Evolutionary conservation across 1,284 basidiomycete genomes (phyloP).

Genomic region (Cryptococcus sp.): DNA sequence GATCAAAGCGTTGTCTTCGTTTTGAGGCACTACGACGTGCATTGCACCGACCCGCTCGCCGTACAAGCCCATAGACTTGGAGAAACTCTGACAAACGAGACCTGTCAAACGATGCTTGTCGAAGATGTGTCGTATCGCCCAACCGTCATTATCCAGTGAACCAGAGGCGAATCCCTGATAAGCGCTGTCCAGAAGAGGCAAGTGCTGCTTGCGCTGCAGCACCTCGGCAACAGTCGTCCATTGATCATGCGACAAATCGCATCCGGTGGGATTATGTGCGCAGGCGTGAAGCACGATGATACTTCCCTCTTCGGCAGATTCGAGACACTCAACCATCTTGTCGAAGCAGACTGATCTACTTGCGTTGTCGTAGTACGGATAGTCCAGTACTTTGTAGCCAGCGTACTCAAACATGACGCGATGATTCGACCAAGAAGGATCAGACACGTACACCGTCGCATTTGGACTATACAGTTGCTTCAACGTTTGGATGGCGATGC

Average conservation of each 20-base stretch:
- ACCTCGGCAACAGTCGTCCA: constrained; percentile 78
- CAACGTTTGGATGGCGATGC: constrained; percentile 83
- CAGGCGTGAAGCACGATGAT: constrained; percentile 89
- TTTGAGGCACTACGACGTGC: constrained; percentile 64
- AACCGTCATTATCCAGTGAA: constrained; percentile 56
- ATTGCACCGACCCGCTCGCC: constrained; percentile 86
- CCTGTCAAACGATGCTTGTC: constrained; percentile 9
- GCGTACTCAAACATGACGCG: constrained; percentile 83
- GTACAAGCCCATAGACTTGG: constrained; percentile 94
- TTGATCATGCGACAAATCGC: constrained; percentile 86
- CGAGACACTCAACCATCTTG: constrained; percentile 68
- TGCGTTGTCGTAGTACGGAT: constrained; percentile 87
- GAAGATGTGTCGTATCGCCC: constrained; percentile 32
- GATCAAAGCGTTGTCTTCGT: not conserved
- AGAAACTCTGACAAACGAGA: constrained; percentile 69
- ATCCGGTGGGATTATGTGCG: constrained; percentile 95
- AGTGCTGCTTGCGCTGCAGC: constrained; percentile 75
- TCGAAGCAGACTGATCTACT: constrained; percentile 81
- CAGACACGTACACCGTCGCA: constrained; percentile 75
- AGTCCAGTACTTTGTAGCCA: constrained; percentile 74
- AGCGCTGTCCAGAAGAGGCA: constrained; percentile 91
- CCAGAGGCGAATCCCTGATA: constrained; percentile 66
- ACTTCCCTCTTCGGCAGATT: constrained; percentile 64
- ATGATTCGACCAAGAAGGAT: constrained; percentile 97
- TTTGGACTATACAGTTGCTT: constrained; percentile 73